phyloP scores from a whole-genome alignment of 495 filamentous ascomycete species.

The Aspergillus sclerotioniger region DNA sequence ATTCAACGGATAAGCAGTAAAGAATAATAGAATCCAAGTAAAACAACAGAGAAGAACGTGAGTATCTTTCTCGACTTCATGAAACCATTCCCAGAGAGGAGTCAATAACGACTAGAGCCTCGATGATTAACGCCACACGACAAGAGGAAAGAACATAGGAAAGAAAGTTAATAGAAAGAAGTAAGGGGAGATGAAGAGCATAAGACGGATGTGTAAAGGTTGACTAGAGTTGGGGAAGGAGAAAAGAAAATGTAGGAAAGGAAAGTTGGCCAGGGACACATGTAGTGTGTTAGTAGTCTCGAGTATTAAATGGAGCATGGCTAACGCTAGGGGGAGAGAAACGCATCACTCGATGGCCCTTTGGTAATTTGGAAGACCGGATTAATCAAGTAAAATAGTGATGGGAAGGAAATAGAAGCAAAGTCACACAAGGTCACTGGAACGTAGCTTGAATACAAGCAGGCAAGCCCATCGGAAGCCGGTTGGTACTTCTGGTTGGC shows the following conservation, averaged over 20 bases:
- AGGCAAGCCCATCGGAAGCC: constrained; percentile 21
- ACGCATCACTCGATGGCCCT: constrained; percentile 10
- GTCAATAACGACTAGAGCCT: constrained; percentile 12
- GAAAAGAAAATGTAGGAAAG: constrained; percentile 5
- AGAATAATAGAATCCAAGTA: constrained; percentile 7
- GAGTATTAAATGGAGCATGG: constrained; percentile 14
- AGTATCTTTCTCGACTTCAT: constrained; percentile 22
- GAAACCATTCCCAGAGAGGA: constrained; percentile 19
- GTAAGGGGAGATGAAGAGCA: constrained; percentile 4
- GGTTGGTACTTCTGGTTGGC: constrained; percentile 12
- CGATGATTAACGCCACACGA: constrained; percentile 18
- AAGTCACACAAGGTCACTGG: constrained; percentile 19
- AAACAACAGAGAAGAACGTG: constrained; percentile 13
- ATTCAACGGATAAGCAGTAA: background rate
- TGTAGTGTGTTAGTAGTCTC: constrained; percentile 11
- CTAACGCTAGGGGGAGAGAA: constrained; percentile 16
- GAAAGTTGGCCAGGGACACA: constrained; percentile 8
- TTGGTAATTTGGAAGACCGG: constrained; percentile 14
- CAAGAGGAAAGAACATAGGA: constrained; percentile 10
- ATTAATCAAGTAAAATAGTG: constrained; percentile 37
- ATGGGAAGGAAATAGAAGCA: constrained; percentile 30
- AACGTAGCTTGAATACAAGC: constrained; percentile 34
- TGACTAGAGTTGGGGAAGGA: background rate
- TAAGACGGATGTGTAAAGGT: constrained; percentile 7
- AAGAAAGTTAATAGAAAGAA: constrained; percentile 11